A percentile compares a stretch with the other conserved stretches of the same genome.
phyloP scores from a whole-genome alignment of 2,329 filamentous ascomycete genomes.

The Colletotrichum navitas region DNA sequence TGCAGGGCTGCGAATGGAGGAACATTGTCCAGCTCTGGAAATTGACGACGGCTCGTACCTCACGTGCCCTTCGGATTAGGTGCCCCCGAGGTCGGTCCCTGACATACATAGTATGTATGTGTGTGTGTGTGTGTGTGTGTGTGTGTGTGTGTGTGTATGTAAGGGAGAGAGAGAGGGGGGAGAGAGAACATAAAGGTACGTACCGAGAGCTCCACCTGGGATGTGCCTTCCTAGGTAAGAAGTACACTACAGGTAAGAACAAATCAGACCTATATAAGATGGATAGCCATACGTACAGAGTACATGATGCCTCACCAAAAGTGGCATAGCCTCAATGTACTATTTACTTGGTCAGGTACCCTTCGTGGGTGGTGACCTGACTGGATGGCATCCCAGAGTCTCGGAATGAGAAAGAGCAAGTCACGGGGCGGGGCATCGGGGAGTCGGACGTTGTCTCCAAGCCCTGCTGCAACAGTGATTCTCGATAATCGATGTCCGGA shows the following conservation, averaged over 20 bases:
- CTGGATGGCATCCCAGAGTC: not conserved
- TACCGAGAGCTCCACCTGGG: constrained; percentile 16
- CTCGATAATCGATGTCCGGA: not conserved
- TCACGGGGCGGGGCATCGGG: not conserved
- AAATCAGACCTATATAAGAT: too few relatives aligned
- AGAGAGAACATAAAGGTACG: not conserved
- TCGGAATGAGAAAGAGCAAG: not conserved
- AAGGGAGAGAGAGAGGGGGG: too few relatives aligned
- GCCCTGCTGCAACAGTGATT: constrained; percentile 1
- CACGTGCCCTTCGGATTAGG: not conserved
- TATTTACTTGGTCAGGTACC: not conserved
- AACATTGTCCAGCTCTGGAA: constrained; percentile 11
- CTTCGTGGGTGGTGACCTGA: not conserved
- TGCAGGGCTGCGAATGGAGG: constrained; percentile 17
- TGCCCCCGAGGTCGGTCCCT: not conserved
- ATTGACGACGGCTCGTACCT: constrained; percentile 21
- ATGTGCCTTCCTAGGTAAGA: constrained; percentile 4
- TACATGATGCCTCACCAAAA: not conserved
- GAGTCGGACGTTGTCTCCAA: not conserved
- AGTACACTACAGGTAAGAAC: not conserved
- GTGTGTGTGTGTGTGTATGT: not conserved
- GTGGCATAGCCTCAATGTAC: not conserved
- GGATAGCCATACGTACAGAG: not conserved
- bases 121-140: too few relatives aligned
- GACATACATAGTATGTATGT: too few relatives aligned